Percentiles rank a stretch among this genome's conserved stretches.
These are phyloP conservation scores for Zymoseptoria tritici DNA, from an alignment of 2,329 filamentous ascomycete genomes.

Conservation along the genomic window DNA sequence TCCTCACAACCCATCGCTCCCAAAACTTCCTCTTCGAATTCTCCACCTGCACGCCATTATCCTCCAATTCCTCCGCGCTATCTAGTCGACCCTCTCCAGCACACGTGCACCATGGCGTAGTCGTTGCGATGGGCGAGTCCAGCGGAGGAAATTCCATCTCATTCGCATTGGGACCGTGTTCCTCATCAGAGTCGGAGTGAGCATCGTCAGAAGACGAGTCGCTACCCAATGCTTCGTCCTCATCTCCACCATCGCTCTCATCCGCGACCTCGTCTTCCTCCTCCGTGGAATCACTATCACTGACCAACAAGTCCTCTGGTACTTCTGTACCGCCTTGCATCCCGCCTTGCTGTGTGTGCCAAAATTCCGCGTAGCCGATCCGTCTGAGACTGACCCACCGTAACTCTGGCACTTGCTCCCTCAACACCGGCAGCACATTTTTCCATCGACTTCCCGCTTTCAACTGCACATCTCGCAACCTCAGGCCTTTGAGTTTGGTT, in stretches of 20 bases:
- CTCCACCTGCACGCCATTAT: conserved; percentile 43
- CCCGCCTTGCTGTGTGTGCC: conserved; percentile 38
- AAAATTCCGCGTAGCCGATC: conserved; percentile 52
- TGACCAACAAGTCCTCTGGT: conserved; percentile 36
- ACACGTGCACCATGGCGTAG: conserved; percentile 41
- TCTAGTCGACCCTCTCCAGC: conserved; percentile 29
- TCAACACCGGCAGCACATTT: conserved; percentile 51
- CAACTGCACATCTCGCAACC: conserved; percentile 54
- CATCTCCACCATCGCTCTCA: conserved; percentile 6
- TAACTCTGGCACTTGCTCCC: conserved; percentile 49
- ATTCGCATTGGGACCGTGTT: conserved; percentile 32
- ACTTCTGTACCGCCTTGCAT: conserved; percentile 41
- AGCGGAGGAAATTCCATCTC: conserved; percentile 40
- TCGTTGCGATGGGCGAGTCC: conserved; percentile 36
- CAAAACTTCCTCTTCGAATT: conserved; percentile 46
- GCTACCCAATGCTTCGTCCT: conserved; percentile 26
- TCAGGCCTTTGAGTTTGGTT: conserved; percentile 50
- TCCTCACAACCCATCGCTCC: conserved; percentile 48
- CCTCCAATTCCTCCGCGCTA: conserved; percentile 39
- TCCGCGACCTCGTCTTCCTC: conserved; percentile 8
- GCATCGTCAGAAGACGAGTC: conserved; percentile 20
- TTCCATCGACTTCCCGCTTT: conserved; percentile 54
- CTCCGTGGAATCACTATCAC: conserved; percentile 32
- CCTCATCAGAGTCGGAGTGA: conserved; percentile 29
- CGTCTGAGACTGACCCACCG: conserved; percentile 57